phyloP scores from a whole-genome alignment of 129 eudicot genomes.

The Chrysanthemum lavandulifolium region DNA sequence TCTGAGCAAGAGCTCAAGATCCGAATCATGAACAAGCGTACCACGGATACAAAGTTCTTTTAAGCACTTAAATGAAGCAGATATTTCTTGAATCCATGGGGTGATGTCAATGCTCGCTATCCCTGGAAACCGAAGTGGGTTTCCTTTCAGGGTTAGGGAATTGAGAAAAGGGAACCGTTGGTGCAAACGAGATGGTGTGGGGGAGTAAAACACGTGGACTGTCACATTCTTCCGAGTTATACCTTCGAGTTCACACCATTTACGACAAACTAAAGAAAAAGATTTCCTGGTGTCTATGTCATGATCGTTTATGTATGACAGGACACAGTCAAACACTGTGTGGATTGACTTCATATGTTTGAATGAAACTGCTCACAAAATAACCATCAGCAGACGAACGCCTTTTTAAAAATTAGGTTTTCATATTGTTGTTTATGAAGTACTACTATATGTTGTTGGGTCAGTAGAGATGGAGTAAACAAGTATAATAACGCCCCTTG shows the following conservation, averaged over 20 bases:
- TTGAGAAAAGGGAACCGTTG: background rate
- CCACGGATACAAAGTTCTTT: background rate
- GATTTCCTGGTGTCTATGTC: background rate
- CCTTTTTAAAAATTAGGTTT: too few species aligned
- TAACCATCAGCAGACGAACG: too few species aligned
- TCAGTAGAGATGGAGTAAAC: too few species aligned
- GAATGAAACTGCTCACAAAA: too few species aligned
- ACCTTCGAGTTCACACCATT: background rate
- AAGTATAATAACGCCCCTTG: too few species aligned
- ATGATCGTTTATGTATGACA: background rate
- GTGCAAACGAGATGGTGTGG: background rate
- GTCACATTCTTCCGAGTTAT: background rate
- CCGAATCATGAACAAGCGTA: background rate
- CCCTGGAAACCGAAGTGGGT: too few species aligned
- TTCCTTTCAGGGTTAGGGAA: background rate
- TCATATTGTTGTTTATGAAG: too few species aligned
- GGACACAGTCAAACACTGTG: background rate
- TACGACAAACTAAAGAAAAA: background rate
- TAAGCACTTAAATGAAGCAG: background rate
- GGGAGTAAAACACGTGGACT: background rate
- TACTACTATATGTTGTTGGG: too few species aligned
- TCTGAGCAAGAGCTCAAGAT: background rate
- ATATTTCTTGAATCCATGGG: background rate
- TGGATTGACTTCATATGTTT: background rate
- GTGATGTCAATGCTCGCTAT: background rate